These are phyloP conservation scores for Boletus patriciae DNA, from an alignment of 768 basidiomycete species.

Conservation along the genomic window DNA sequence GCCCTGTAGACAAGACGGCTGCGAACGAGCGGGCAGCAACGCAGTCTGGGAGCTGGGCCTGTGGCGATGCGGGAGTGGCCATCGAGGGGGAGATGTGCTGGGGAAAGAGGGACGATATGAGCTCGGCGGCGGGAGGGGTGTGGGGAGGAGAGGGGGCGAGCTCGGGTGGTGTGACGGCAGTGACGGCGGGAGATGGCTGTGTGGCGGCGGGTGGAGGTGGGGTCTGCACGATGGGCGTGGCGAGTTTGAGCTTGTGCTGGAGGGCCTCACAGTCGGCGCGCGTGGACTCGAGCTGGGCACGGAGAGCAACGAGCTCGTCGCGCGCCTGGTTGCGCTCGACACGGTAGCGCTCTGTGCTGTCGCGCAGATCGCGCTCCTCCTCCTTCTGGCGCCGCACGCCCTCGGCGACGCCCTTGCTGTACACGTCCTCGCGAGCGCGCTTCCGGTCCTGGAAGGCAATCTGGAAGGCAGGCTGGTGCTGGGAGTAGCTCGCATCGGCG, in stretches of 20 bases:
- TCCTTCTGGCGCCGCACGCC: slow-evolving; percentile 42
- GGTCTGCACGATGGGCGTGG: background rate
- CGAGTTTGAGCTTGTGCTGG: slow-evolving; percentile 23
- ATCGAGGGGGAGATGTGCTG: slow-evolving; percentile 25
- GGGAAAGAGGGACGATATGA: slow-evolving; percentile 19
- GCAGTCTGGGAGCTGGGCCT: slow-evolving; percentile 36
- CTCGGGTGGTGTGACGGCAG: slow-evolving; percentile 3
- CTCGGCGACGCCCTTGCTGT: slow-evolving; percentile 41
- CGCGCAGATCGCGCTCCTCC: slow-evolving; percentile 37
- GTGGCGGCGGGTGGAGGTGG: too few relatives aligned
- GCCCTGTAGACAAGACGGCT: slow-evolving; percentile 33
- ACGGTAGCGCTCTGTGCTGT: slow-evolving; percentile 36
- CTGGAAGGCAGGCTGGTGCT: slow-evolving; percentile 40
- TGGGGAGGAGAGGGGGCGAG: background rate
- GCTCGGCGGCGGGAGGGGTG: slow-evolving; percentile 18
- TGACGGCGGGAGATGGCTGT: background rate
- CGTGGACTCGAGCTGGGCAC: slow-evolving; percentile 35
- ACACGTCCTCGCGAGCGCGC: slow-evolving; percentile 38
- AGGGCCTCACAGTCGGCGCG: slow-evolving; percentile 36
- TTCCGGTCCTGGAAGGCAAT: slow-evolving; percentile 42
- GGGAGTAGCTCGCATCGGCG: slow-evolving; percentile 40
- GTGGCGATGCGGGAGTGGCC: slow-evolving; percentile 35
- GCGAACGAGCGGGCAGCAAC: slow-evolving; percentile 37
- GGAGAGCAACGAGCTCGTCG: slow-evolving; percentile 33
- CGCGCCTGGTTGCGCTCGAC: slow-evolving; percentile 38